Evolutionary conservation across 2,329 filamentous ascomycete genomes (phyloP).

Genomic region (Parascedosporium putredinis): DNA sequence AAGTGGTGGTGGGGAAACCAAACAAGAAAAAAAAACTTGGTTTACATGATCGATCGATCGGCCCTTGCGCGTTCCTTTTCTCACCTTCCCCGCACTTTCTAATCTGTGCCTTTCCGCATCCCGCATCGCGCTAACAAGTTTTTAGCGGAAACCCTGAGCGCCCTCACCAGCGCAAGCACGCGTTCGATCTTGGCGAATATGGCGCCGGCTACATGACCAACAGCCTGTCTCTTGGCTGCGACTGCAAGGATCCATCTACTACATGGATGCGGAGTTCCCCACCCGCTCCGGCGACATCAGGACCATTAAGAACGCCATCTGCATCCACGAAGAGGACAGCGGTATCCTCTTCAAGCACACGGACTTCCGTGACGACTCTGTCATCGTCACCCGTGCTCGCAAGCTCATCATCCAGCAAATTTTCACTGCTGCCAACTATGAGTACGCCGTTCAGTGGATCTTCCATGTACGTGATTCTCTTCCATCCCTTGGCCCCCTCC

Average conservation of each 20-base stretch:
- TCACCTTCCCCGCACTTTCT: no score
- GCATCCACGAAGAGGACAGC: constrained; percentile 87
- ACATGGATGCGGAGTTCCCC: constrained; percentile 80
- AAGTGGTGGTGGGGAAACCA: no score
- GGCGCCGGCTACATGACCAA: constrained; percentile 80
- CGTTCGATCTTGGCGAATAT: constrained; percentile 72
- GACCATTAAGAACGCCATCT: constrained; percentile 87
- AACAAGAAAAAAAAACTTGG: no score
- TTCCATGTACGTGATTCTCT: constrained; percentile 47
- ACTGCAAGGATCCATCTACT: constrained; percentile 88
- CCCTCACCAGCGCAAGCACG: constrained; percentile 72
- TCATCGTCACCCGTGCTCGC: constrained; percentile 74
- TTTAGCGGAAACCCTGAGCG: constrained; percentile 64
- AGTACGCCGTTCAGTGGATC: constrained; percentile 69
- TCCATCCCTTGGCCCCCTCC: no score
- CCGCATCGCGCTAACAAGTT: no score
- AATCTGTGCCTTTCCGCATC: no score
- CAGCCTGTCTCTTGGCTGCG: constrained; percentile 63
- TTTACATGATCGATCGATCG: no score
- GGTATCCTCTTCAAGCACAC: constrained; percentile 92
- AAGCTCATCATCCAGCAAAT: constrained; percentile 85
- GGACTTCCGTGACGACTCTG: constrained; percentile 83
- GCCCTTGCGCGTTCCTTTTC: no score
- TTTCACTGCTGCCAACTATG: constrained; percentile 93
- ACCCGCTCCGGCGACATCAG: constrained; percentile 64